Base-by-base conservation (phyloP, 345 rosid species). In the Cardamine chenopodiifolia region DNA sequence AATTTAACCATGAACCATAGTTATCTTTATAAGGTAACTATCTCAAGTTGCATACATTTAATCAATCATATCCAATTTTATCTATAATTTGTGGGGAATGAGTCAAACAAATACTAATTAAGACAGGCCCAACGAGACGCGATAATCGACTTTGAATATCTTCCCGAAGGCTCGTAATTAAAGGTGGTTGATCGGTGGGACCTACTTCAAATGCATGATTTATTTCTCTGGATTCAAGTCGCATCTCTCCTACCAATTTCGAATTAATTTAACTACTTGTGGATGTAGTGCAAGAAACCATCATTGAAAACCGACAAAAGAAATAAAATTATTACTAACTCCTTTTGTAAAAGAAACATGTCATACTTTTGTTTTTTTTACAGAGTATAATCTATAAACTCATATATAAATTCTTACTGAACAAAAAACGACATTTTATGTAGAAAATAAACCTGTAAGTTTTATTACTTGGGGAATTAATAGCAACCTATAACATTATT, bases 141-240 rank as follows among this genome's bases (percentile, higher is more conserved):
- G 6, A 66, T 1, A 60, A 45, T 64, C 65, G 65, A 64, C 65
- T 7, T n/a, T 45, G 78, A 31, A 48, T 55, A 64, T 42, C 14
- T 40, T 58, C 57, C 2, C 3, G 22, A 34, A 8, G 12, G 17
- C 34, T 44, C 22, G 5, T 31, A 12, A 8, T 40, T 28, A 40
- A 28, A 62, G 14, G 63, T 72, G 0, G 8, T 20, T 44, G 3
- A 19, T 55, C 37, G 64, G 19, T 40, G 4, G 68, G 75, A 48
- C 69, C 53, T 14, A 26, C 12, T 17, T 17, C 11, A 50, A 35
- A 48, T 14, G 76, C 40, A 40, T 50, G 35, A 50, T 60, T 32
- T 17, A 23, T 59, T 32, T 48, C 8, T 25, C 1, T 44, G 32
- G 14, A 4, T 45, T 20, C 20, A 40, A 44, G 44, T 28, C 73